Base-by-base conservation (phyloP, 192 early-diverging fungal species). In the Coemansia sp. region DNA sequence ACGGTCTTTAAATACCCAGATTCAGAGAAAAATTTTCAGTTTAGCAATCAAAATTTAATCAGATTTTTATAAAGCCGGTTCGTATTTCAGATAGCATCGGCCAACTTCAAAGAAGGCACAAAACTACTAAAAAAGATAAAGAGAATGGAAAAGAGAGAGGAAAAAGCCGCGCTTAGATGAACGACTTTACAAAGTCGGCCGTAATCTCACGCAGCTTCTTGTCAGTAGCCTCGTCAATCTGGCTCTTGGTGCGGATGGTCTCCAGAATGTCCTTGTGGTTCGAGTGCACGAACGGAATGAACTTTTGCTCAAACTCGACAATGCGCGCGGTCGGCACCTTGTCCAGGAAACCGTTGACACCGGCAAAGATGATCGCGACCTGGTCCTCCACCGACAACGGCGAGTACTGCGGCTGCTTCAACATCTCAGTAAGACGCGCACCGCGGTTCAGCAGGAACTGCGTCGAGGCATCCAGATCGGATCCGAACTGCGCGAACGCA, bases 401-500 rank as follows among this genome's bases (percentile, higher is more conserved):
- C 79, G 83, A 85, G 90, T 96, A 98, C 86, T 99, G 97, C 69
- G 93, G 91, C 86, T 99, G 97, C 92, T 99, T 99, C 75, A 99
- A 84, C 70, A 99, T 86, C 88, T 99, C 97, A 38, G 96, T 98
- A 50, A 99, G 86, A 84, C 97, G 96, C 69, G 96, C 94, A 89
- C 97, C 97, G 89, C 97, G 94, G 92, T 97, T 97, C 65, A 99
- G 84, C 86, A 94, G 84, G 91, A 96, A 98, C 86, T 98, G 97
- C 57, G 97, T 99, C 68, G 97, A 97, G 70, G 96, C 95, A 86
- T 99, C 97, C 67, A 99, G 88, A 88, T 99, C 97, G 62, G 96
- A 98, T 84, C 97, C 97, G 86, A 99, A 99, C 88, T 99, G 97
- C 72, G 97, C 94, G 77, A 99, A 98, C 54, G 97, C 97, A 66